Evolutionary conservation across 164 flowering plant species (phyloP), one percentile per base, ranked within the genome.

Genomic region (Annona squamosa): DNA sequence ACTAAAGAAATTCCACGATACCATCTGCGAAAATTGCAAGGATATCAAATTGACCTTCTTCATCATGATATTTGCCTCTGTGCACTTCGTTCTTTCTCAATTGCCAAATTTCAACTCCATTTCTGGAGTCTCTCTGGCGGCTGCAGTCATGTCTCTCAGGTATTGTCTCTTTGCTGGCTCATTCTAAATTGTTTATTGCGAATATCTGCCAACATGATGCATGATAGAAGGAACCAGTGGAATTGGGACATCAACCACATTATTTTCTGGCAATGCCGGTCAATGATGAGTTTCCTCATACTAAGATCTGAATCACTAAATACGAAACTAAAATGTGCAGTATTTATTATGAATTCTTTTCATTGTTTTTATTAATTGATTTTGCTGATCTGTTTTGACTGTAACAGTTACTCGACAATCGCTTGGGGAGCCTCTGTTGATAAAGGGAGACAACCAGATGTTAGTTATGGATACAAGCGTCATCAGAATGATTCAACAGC

Each of bases 111-210:
- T 87, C 81, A 85, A 88, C 71, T 88, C 92, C 72, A 83, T 87
- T 69, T 56, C 87, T 2, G 76, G 79, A 12, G 82, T 90, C 19
- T 90, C 94, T 46, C 73, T 87, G 71, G 92, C 89, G 1, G 92
- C 92, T 0, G 90, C 94, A 4, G 79, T 82, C 73, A 90, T 90
- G 91, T 87, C 89, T 66, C 70, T 90, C 44, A 87, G 89, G 94
- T 90, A 87, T 2, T 63, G 43, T 64, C 9, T 70, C 52, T 64
- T 46, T 42, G 48, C 44, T 0, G 13, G 1, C 61, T 16, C 61
- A 56, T 56, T 56, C 61, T 26, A 56, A 56, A 18, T 63, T 63
- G 66, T 17, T 18, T 26, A 26, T 63, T 6, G 18, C 26, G 66
- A 63, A 4, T 26, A 26, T 17, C 42, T 63, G 6, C 3, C 4